These are phyloP conservation scores for Starmerella floricola DNA, from an alignment of 805 yeast genomes.

Conservation along the genomic window DNA sequence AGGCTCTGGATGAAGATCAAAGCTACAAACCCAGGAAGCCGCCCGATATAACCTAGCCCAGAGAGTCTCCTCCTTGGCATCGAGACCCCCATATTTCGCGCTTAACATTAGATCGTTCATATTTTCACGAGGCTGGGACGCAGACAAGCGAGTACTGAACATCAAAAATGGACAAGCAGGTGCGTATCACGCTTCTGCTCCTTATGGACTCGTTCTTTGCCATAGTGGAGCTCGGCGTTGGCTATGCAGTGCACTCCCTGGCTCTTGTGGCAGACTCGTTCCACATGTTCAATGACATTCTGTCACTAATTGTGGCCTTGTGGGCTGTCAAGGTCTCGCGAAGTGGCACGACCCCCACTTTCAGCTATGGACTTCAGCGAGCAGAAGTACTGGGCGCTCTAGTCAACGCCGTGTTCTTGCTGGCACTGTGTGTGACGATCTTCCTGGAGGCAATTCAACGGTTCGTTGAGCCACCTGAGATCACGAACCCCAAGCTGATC, in stretches of 20 bases:
- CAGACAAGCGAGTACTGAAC: not conserved
- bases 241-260: slow-evolving; percentile 79
- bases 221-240: slow-evolving; percentile 65
- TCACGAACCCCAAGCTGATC: slow-evolving; percentile 72
- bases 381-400: slow-evolving; percentile 95
- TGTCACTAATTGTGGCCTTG: slow-evolving; percentile 75
- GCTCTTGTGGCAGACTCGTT: slow-evolving; percentile 94
- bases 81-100: not conserved
- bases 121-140: too few relatives aligned
- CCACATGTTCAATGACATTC: slow-evolving; percentile 93
- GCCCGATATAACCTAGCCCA: not conserved
- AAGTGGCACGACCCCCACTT: slow-evolving; percentile 70
- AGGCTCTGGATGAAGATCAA: too few relatives aligned
- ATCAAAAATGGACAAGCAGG: slow-evolving; percentile 38
- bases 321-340: slow-evolving; percentile 95
- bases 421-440: slow-evolving; percentile 86
- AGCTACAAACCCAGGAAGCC: too few relatives aligned
- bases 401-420: slow-evolving; percentile 79
- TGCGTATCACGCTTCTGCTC: slow-evolving; percentile 61
- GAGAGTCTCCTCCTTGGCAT: not conserved
- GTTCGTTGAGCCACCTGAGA: slow-evolving; percentile 64
- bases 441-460: slow-evolving; percentile 88
- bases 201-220: slow-evolving; percentile 71
- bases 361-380: slow-evolving; percentile 96
- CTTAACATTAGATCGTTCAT: not conserved